Evolutionary conservation across 2,329 filamentous ascomycete species (phyloP), one percentile per base, ranked within the genome.

Genomic region (Pseudogymnoascus sp.): DNA sequence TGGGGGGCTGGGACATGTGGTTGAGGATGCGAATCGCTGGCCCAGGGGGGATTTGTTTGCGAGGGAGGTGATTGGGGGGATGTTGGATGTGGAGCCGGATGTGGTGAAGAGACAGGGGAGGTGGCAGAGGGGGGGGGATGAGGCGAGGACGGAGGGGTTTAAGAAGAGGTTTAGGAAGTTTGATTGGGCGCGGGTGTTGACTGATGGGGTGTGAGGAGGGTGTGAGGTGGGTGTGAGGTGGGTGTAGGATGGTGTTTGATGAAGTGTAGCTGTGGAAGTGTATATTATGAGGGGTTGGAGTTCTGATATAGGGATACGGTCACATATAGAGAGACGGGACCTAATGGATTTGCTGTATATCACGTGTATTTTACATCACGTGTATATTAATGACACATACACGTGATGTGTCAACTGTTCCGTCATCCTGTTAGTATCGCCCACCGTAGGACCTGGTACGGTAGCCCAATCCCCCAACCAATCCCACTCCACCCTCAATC

Each of bases 41-140:
- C 96, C 96, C 0, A 85, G 83, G 70, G 93, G 93, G 0, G 95
- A 99, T 75, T 75, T 97, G 17, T 99, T 99, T 74, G 95, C 95
- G 1, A 81, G 95, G 63, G 95, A 97, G 77, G 85, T 96, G 6
- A 80, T 99, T 38, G 95, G 92, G 0, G 95, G 93, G 2, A 97
- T 99, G 86, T 76, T 97, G 62, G 93, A 96, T 75, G 81, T 85
- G 23, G 91, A 87, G 67, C 86, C 89, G 2, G 88, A 96, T 68
- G 80, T 96, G 13, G 87, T 96, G 68, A 97, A 95, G 81, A 89
- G 87, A 75, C 93, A 97, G 76, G 95, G 93, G 0, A 80, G 88
- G 64, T 99, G 95, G 95, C 81, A 81, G 15, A 85, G 84, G 73
- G 83, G 82, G 3, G 88, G 88, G 69, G 80, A 82, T 71, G 72